phyloP scores from a whole-genome alignment of 371 early-diverging fungal genomes.

The Basidiobolus meristosporus region DNA sequence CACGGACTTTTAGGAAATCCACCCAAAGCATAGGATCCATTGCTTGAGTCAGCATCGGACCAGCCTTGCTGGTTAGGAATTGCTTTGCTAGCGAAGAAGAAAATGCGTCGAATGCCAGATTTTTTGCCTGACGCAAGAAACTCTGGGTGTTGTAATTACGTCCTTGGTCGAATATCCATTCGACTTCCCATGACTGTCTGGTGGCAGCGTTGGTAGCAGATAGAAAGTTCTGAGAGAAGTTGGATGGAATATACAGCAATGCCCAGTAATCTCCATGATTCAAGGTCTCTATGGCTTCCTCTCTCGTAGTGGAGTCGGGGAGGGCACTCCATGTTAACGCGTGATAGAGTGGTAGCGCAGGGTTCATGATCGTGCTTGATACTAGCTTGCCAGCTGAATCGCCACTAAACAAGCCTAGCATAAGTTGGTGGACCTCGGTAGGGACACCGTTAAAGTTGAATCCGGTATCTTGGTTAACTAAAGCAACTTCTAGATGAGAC shows the following conservation, averaged over 20 bases:
- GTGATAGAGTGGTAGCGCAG: conserved; percentile 6
- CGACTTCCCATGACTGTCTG: conserved; percentile 7
- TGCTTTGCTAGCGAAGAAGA: too few relatives aligned
- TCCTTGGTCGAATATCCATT: conserved; percentile 13
- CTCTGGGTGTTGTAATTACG: conserved; percentile 11
- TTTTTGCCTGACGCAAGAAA: conserved; percentile 4
- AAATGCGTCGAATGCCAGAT: too few relatives aligned
- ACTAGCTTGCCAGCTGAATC: conserved; percentile 8
- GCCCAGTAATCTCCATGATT: conserved; percentile 15
- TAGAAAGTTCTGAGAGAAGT: conserved; percentile 16
- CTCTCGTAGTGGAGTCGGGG: conserved; percentile 8
- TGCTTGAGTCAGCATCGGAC: neutral
- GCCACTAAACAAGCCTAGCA: conserved; percentile 9
- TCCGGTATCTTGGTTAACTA: conserved; percentile 17
- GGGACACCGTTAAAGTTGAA: conserved; percentile 12
- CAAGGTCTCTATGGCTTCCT: conserved; percentile 7
- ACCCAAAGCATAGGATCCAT: conserved; percentile 10
- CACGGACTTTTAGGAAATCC: conserved; percentile 6
- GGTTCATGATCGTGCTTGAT: conserved; percentile 9
- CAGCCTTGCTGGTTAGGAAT: too few relatives aligned
- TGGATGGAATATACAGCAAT: conserved; percentile 18
- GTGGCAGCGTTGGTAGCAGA: conserved; percentile 5
- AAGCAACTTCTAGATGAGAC: conserved; percentile 11
- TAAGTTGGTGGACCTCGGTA: conserved; percentile 5
- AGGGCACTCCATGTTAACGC: conserved; percentile 8